Base-by-base conservation (phyloP, 371 early-diverging fungal species). In the Lichtheimia corymbifera region DNA sequence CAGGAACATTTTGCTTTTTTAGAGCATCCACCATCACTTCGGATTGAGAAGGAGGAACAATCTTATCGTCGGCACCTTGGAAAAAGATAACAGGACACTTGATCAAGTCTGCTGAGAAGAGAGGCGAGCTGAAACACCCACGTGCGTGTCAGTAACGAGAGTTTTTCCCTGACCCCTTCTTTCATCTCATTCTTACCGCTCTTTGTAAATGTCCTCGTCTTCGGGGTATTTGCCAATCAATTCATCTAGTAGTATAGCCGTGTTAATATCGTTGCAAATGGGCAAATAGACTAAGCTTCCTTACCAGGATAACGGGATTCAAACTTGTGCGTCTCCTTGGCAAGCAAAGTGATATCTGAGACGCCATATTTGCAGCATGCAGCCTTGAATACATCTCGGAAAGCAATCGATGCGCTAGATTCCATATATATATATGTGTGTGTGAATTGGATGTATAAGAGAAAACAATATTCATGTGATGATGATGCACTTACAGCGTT, bases 281-380 rank as follows among this genome's bases (percentile, higher is more conserved):
- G 15, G 11, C 0, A 15, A 6, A 7, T 9, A 11, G 0, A 12
- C 0, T 49, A 45, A 13, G 1, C 30, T 15, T 44, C 40, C 4
- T 57, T 65, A 68, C 68, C 80, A 30, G 73, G 67, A 35, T 90
- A 90, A 64, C 77, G 75, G 15, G 86, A 73, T 70, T 92, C 93
- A 66, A 92, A 91, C 68, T 90, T 92, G 75, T 91, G 91, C 1
- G 91, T 90, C 57, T 89, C 86, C 67, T 85, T 78, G 44, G 84
- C 84, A 61, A 91, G 62, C 2, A 82, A 70, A 28, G 82, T 80
- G 40, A 92, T 74, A 58, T 90, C 89, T 0, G 88, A 88, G 47
- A 91, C 84, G 41, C 91, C 93, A 56, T 85, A 90, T 14, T 74
- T 73, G 49, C 83, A 83, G 43, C 86, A 84, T 7, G 89, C 91